Percentiles rank a stretch among this genome's conserved stretches.
phyloP scores from a whole-genome alignment of 495 filamentous ascomycete genomes.

The Talaromyces nanjingensis region DNA sequence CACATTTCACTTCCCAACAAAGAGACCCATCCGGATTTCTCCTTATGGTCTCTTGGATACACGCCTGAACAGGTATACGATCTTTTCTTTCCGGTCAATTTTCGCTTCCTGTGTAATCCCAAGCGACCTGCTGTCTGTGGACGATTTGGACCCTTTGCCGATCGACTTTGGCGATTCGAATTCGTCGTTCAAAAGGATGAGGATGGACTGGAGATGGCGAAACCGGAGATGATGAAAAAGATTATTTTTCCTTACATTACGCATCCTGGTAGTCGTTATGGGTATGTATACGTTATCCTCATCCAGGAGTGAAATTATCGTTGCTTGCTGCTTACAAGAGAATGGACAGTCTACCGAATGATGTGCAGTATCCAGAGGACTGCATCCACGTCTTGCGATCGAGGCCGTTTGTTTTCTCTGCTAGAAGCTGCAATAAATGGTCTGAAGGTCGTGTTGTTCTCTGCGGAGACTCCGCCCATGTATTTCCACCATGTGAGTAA shows the following conservation, averaged over 20 bases:
- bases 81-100: slow-evolving; percentile 41
- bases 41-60: slow-evolving; percentile 42
- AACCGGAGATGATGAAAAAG: slow-evolving; percentile 15
- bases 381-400: slow-evolving; percentile 44
- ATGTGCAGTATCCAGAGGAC: slow-evolving; percentile 38
- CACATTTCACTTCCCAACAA: slow-evolving; percentile 35
- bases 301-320: not conserved
- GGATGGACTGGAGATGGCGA: slow-evolving; percentile 25
- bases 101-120: slow-evolving; percentile 41
- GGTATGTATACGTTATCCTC: slow-evolving; percentile 14
- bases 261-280: slow-evolving; percentile 24
- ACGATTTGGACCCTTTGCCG: slow-evolving; percentile 35
- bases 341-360: slow-evolving; percentile 14
- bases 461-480: slow-evolving; percentile 47
- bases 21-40: slow-evolving; percentile 41
- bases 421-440: slow-evolving; percentile 46
- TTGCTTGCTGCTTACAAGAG: not conserved
- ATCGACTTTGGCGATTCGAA: slow-evolving; percentile 45
- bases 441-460: slow-evolving; percentile 35
- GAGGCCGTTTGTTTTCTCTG: slow-evolving; percentile 41
- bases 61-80: slow-evolving; percentile 43
- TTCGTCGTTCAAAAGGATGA: slow-evolving; percentile 29
- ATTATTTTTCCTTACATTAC: slow-evolving; percentile 29
- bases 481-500: slow-evolving; percentile 44
- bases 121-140: slow-evolving; percentile 38